phyloP scores from a whole-genome alignment of 306 rosid species.

The Prunus fruticosa region DNA sequence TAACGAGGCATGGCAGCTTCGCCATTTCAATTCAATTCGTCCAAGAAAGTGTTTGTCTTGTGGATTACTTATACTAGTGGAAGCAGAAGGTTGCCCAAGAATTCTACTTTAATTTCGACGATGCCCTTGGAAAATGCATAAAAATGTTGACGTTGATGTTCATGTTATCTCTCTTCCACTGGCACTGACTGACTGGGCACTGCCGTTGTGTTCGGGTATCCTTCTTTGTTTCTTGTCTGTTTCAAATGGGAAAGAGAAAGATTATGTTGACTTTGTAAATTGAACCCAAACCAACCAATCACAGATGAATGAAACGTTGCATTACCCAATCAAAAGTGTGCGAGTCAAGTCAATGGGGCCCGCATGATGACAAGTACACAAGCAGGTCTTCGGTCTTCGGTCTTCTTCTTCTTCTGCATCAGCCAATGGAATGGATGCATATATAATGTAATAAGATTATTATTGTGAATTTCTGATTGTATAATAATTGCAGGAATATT shows the following conservation, averaged over 20 bases:
- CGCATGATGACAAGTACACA: background rate
- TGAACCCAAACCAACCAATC: constrained; percentile 8
- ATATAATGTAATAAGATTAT: too few species aligned
- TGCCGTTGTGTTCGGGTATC: background rate
- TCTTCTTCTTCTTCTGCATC: background rate
- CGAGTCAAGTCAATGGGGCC: background rate
- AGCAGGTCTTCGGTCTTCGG: too few species aligned
- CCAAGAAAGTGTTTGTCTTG: background rate
- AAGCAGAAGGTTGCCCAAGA: constrained; percentile 14
- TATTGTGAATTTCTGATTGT: too few species aligned
- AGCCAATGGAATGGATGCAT: background rate
- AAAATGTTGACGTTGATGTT: background rate
- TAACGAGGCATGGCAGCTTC: background rate
- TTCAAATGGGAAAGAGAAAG: background rate
- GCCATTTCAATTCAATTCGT: constrained; percentile 31
- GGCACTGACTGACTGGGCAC: background rate
- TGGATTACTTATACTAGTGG: constrained; percentile 28
- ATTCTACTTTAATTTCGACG: constrained; percentile 22
- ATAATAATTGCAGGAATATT: too few species aligned
- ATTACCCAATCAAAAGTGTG: constrained; percentile 21
- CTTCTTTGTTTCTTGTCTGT: background rate
- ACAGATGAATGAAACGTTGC: constrained; percentile 15
- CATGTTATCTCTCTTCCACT: background rate
- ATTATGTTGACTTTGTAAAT: background rate
- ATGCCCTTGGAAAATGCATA: constrained; percentile 18